Percentiles rank a stretch among this genome's conserved stretches.
Evolutionary conservation across 106 monocot species (phyloP).

Genomic region (Dioscorea zingiberensis): DNA sequence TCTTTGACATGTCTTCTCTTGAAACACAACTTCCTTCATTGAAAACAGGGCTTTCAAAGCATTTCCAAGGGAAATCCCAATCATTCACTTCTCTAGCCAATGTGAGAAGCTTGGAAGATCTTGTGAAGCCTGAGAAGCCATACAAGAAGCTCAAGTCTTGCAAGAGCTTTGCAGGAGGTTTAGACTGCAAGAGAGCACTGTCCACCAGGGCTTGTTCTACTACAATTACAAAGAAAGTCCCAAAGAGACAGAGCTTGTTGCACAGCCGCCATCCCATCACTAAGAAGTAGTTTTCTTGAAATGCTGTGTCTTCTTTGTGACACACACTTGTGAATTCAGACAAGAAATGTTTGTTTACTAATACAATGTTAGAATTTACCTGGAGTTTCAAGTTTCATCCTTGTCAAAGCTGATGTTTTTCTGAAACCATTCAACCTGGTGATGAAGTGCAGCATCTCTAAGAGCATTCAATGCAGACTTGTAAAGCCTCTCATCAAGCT

Average conservation of each 20-base stretch:
- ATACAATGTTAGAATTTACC: background rate
- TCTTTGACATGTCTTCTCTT: conserved; percentile 45
- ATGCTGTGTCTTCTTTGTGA: background rate
- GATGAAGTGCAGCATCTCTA: conserved; percentile 61
- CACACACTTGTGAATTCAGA: too few relatives aligned
- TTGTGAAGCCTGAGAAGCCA: conserved; percentile 38
- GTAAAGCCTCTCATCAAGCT: conserved; percentile 59
- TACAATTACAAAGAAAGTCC: conserved; percentile 20
- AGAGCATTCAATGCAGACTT: conserved; percentile 66
- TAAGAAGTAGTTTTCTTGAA: conserved; percentile 18
- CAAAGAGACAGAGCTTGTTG: conserved; percentile 6
- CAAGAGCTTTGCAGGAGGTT: conserved; percentile 32
- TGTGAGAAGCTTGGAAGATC: conserved; percentile 43
- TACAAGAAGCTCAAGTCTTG: conserved; percentile 22
- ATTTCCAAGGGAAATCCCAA: conserved; percentile 59
- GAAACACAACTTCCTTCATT: conserved; percentile 34
- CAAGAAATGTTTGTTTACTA: background rate
- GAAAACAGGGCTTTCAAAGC: conserved; percentile 64
- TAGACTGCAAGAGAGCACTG: conserved; percentile 2
- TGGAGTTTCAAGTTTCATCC: conserved; percentile 37
- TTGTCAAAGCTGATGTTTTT: conserved; percentile 31
- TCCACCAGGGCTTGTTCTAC: conserved; percentile 15
- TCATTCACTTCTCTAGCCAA: conserved; percentile 51
- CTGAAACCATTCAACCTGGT: conserved; percentile 49
- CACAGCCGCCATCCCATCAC: conserved; percentile 1